Conservation (phyloP, 768 basidiomycete genomes). For the Tubosaeta sp. region DNA sequence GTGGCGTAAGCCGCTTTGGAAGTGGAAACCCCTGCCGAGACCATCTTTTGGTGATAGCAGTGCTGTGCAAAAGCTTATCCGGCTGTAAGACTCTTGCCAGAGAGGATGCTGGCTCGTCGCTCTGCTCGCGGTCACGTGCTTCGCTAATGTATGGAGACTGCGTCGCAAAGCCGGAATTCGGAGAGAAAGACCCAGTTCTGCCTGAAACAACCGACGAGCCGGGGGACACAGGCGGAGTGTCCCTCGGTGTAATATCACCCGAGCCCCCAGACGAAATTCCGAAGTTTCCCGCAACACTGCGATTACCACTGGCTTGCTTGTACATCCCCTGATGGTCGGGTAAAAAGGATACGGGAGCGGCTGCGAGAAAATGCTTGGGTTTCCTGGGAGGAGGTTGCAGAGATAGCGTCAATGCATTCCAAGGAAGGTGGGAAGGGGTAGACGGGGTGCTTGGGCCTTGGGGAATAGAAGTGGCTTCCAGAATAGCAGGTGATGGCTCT, state of each 20-base stretch:
- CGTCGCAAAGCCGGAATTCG: not conserved
- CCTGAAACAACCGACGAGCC: slow-evolving; percentile 4
- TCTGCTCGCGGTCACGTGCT: not conserved
- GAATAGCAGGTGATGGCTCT: slow-evolving; percentile 11
- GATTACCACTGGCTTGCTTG: slow-evolving; percentile 23
- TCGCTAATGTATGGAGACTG: slow-evolving; percentile 1
- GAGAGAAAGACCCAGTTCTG: slow-evolving; percentile 5
- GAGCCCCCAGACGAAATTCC: slow-evolving; percentile 17
- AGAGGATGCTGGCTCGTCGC: not conserved
- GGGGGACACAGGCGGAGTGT: slow-evolving; percentile 6
- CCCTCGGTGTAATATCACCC: slow-evolving; percentile 9
- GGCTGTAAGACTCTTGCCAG: slow-evolving; percentile 15
- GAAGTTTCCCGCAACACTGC: slow-evolving; percentile 29
- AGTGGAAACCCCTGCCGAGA: slow-evolving; percentile 46
- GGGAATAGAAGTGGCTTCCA: slow-evolving; percentile 22
- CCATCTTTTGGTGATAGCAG: slow-evolving; percentile 43
- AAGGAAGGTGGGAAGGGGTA: slow-evolving; percentile 25
- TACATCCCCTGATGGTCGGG: slow-evolving; percentile 21
- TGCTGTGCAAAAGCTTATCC: slow-evolving; percentile 22
- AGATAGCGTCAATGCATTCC: slow-evolving; percentile 29
- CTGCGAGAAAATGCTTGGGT: slow-evolving; percentile 15
- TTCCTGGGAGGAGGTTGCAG: slow-evolving; percentile 34
- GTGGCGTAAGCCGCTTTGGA: slow-evolving; percentile 53
- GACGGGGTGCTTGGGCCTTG: slow-evolving; percentile 20
- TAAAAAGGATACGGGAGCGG: not conserved